phyloP scores from a whole-genome alignment of 495 filamentous ascomycete species.

The Podospora conica region DNA sequence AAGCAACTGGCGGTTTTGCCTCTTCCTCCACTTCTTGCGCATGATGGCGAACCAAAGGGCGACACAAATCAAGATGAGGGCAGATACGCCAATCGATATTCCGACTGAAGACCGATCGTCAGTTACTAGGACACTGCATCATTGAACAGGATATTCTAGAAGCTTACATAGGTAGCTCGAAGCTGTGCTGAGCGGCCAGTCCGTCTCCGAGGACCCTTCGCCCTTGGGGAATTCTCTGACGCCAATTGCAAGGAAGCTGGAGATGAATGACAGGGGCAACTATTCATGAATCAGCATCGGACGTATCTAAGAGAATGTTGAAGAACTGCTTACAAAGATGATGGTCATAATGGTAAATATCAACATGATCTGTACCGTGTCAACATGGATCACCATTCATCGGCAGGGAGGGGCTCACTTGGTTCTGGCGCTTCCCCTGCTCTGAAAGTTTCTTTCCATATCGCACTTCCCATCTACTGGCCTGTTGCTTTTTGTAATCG shows the following conservation, averaged over 20 bases:
- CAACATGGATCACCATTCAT: no score
- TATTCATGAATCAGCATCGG: background rate
- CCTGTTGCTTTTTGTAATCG: slow-evolving; percentile 10
- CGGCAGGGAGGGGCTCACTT: background rate
- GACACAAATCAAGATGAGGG: background rate
- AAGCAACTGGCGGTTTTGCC: background rate
- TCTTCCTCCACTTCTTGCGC: background rate
- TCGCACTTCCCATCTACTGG: slow-evolving; percentile 4
- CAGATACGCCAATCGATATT: slow-evolving; percentile 8
- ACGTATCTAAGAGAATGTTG: background rate
- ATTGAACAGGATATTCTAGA: background rate
- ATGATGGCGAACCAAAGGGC: background rate
- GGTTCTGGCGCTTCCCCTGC: slow-evolving; percentile 8
- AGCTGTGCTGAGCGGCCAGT: background rate
- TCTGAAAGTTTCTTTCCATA: slow-evolving; percentile 4
- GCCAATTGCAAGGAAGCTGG: slow-evolving; percentile 1
- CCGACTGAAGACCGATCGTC: background rate
- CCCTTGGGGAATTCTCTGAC: background rate
- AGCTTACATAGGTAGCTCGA: background rate
- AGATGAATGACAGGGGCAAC: slow-evolving; percentile 4
- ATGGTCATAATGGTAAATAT: slow-evolving; percentile 5
- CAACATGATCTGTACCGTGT: slow-evolving; percentile 5
- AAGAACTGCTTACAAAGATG: slow-evolving; percentile 7
- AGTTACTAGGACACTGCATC: background rate
- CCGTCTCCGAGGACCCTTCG: background rate